Conservation (phyloP, 257 asterid genomes). For the Solanum appendiculatum region DNA sequence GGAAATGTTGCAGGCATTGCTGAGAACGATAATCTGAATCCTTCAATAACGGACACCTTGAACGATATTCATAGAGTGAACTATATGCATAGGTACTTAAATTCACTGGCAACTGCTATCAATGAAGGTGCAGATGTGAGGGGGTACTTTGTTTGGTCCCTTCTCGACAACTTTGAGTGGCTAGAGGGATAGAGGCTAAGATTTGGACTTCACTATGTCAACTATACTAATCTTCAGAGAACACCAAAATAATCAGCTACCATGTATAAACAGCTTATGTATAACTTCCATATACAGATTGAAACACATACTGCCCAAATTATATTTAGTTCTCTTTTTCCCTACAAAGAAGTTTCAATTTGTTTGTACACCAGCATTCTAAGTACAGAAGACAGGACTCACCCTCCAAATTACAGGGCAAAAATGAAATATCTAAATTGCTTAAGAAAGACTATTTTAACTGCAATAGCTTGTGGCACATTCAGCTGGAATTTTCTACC, state of each 20-base stretch:
- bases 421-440: too few species aligned
- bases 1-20: slow-evolving; percentile 27
- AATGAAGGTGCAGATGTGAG: slow-evolving; percentile 66
- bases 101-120: slow-evolving; percentile 31
- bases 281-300: neutral
- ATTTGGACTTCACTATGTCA: slow-evolving; percentile 47
- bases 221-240: slow-evolving; percentile 28
- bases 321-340: too few species aligned
- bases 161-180: slow-evolving; percentile 83
- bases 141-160: slow-evolving; percentile 67
- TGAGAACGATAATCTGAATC: slow-evolving; percentile 5
- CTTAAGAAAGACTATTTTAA: too few species aligned
- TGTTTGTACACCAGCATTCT: too few species aligned
- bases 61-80: slow-evolving; percentile 37
- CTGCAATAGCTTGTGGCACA: too few species aligned
- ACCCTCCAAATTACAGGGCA: too few species aligned
- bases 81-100: slow-evolving; percentile 31
- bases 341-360: too few species aligned
- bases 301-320: neutral
- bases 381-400: too few species aligned
- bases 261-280: slow-evolving; percentile 35
- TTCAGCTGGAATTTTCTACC: too few species aligned
- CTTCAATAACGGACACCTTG: slow-evolving; percentile 8
- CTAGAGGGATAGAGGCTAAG: slow-evolving; percentile 38
- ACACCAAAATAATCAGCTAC: slow-evolving; percentile 34